Base-by-base conservation (phyloP, 176 grass and related monocot genomes). In the Chrysopogon serrulatus region DNA sequence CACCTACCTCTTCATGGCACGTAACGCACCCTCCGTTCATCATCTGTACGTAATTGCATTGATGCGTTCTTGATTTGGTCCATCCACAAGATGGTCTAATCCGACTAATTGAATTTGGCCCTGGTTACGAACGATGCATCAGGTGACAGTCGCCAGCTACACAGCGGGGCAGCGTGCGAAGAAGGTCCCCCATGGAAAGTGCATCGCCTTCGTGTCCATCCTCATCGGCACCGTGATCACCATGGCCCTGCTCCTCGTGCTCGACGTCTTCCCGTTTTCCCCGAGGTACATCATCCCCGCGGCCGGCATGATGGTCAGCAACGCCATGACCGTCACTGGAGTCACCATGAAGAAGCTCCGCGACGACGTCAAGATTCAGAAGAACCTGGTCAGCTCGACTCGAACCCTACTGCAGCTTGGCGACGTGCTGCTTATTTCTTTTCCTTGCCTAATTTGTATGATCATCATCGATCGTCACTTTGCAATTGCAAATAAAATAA, bases 1-100 rank as follows among this genome's bases (percentile, higher is more conserved):
- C 66, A 91, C 95, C 6, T 98, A 95, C 89, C 76, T 98, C 82
- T 98, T 98, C 92, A 98, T 98, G 95, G 8, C 67, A 87, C 84
- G 88, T 94, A 45, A 89, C 89, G n/a, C n/a, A n/a, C n/a, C n/a
- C n/a, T n/a, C n/a, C n/a, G n/a, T n/a, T n/a, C n/a, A n/a, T n/a
- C n/a, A n/a, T n/a, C n/a, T n/a, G n/a, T n/a, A n/a, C n/a, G n/a
- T n/a, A n/a, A n/a, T n/a, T n/a, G n/a, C n/a, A n/a, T n/a, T n/a
- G n/a, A n/a, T n/a, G n/a, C n/a, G n/a, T n/a, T n/a, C n/a, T n/a
- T n/a, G n/a, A n/a, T n/a, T n/a, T n/a, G n/a, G n/a, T n/a, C n/a
- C n/a, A n/a, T n/a, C n/a, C n/a, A n/a, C n/a, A n/a, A n/a, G n/a
- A n/a, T n/a, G n/a, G n/a, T n/a, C n/a, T n/a, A n/a, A n/a, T n/a